These are phyloP conservation scores for Pseudogymnoascus destructans DNA, from an alignment of 2,329 filamentous ascomycete species.

Conservation along the genomic window DNA sequence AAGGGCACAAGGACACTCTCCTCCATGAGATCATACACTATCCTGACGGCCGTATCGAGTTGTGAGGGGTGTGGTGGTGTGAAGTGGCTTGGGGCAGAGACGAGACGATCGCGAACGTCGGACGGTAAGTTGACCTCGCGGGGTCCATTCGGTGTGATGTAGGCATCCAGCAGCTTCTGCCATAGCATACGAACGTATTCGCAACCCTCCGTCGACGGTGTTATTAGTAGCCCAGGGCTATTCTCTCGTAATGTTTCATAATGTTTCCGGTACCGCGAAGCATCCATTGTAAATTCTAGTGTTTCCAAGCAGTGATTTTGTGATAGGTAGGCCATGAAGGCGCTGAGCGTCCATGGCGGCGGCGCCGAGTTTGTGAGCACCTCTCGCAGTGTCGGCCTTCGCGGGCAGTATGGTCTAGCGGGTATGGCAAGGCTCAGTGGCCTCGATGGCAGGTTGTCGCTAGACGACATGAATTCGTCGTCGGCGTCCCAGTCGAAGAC, in stretches of 20 bases:
- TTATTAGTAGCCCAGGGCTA: conserved; percentile 30
- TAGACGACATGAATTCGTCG: conserved; percentile 36
- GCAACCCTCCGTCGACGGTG: conserved; percentile 23
- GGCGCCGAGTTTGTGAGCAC: conserved; percentile 78
- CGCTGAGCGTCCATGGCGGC: conserved; percentile 77
- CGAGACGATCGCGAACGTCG: conserved; percentile 67
- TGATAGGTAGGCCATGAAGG: conserved; percentile 92
- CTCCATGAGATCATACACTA: conserved; percentile 94
- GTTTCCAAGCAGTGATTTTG: conserved; percentile 97
- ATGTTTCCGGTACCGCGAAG: conserved; percentile 60
- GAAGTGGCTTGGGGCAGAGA: conserved; percentile 46
- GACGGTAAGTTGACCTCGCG: conserved; percentile 85
- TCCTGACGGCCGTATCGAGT: conserved; percentile 69
- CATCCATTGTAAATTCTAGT: conserved; percentile 90
- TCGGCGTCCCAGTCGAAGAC: conserved; percentile 32
- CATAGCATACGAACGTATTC: conserved; percentile 65
- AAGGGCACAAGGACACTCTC: conserved; percentile 91
- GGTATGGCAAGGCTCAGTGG: conserved; percentile 35
- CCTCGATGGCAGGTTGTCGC: conserved; percentile 31
- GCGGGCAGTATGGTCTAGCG: conserved; percentile 38
- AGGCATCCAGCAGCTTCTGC: conserved; percentile 78
- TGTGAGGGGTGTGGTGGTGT: conserved; percentile 61
- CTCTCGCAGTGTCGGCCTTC: conserved; percentile 65
- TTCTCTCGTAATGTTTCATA: conserved; percentile 31
- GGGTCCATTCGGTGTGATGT: conserved; percentile 73